phyloP scores from a whole-genome alignment of 441 rosid species.

The Brassica balearica region DNA sequence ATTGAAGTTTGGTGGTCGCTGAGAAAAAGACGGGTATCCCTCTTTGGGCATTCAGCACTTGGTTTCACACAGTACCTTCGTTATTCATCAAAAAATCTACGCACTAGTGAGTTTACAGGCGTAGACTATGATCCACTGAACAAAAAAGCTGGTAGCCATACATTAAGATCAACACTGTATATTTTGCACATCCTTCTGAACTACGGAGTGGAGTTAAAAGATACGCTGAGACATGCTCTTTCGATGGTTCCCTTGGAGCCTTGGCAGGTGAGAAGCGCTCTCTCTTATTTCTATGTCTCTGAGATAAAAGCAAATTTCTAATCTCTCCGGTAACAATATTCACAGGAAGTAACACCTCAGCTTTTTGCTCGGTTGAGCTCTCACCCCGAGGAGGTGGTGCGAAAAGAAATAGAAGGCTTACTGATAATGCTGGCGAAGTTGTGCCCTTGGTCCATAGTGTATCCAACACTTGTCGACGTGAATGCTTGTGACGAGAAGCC shows the following conservation, averaged over 20 bases:
- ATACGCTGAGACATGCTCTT: conserved; percentile 81
- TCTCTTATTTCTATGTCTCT: conserved; percentile 34
- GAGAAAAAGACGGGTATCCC: conserved; percentile 88
- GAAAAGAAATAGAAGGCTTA: conserved; percentile 87
- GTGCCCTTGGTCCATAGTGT: conserved; percentile 94
- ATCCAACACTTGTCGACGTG: conserved; percentile 90
- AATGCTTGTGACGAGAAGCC: conserved; percentile 79
- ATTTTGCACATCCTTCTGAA: conserved; percentile 85
- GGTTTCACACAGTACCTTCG: conserved; percentile 85
- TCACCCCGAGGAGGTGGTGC: conserved; percentile 89
- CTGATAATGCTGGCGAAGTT: conserved; percentile 86
- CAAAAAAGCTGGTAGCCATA: conserved; percentile 67
- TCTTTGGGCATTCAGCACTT: conserved; percentile 88
- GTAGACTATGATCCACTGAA: conserved; percentile 64
- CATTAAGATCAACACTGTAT: conserved; percentile 86
- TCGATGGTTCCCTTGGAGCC: conserved; percentile 84
- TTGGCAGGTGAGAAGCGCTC: conserved; percentile 81
- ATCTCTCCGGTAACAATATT: conserved; percentile 36
- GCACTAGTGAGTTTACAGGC: conserved; percentile 57
- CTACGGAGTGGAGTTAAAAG: conserved; percentile 91
- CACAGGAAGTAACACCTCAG: conserved; percentile 91
- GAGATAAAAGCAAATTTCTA: conserved; percentile 18
- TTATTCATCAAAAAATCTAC: conserved; percentile 67
- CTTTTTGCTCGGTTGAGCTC: conserved; percentile 96
- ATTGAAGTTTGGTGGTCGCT: conserved; percentile 88